Conservation (phyloP, 2,329 filamentous ascomycete genomes). For the Fusarium nematophilum region DNA sequence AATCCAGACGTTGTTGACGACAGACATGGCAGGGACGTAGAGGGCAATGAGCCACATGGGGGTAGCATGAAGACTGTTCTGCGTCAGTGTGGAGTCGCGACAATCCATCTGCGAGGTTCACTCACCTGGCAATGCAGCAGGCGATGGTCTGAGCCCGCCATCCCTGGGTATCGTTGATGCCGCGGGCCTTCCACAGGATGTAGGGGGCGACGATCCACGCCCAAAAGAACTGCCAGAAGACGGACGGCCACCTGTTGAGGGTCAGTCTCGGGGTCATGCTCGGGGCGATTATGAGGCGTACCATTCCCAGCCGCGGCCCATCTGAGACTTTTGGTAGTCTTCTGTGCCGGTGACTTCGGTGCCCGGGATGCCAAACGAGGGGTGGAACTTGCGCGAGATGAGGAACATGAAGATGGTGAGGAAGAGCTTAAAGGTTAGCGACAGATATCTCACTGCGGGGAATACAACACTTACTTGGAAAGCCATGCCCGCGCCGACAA, state of each 20-base stretch:
- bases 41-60: slow-evolving; percentile 75
- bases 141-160: slow-evolving; percentile 73
- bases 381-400: slow-evolving; percentile 73
- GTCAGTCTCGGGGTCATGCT: neutral
- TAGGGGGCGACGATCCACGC: slow-evolving; percentile 70
- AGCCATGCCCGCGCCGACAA: slow-evolving; percentile 65
- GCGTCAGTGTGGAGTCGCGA: slow-evolving; percentile 14
- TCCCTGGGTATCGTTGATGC: slow-evolving; percentile 72
- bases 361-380: slow-evolving; percentile 68
- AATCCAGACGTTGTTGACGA: slow-evolving; percentile 65
- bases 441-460: neutral
- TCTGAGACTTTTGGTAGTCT: slow-evolving; percentile 59
- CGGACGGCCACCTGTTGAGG: slow-evolving; percentile 65
- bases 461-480: slow-evolving; percentile 59
- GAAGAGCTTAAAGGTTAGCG: slow-evolving; percentile 58
- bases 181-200: slow-evolving; percentile 70
- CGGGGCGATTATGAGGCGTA: slow-evolving; percentile 40
- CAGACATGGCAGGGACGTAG: slow-evolving; percentile 61
- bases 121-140: slow-evolving; percentile 60
- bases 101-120: slow-evolving; percentile 15
- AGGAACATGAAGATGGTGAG: slow-evolving; percentile 70
- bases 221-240: slow-evolving; percentile 74
- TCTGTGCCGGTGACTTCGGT: slow-evolving; percentile 69
- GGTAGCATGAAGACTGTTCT: slow-evolving; percentile 67
- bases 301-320: slow-evolving; percentile 74